Evolutionary conservation across 148 eudicot genomes (phyloP), one percentile per base, ranked within the genome.

Genomic region (Rhododendron henanense): DNA sequence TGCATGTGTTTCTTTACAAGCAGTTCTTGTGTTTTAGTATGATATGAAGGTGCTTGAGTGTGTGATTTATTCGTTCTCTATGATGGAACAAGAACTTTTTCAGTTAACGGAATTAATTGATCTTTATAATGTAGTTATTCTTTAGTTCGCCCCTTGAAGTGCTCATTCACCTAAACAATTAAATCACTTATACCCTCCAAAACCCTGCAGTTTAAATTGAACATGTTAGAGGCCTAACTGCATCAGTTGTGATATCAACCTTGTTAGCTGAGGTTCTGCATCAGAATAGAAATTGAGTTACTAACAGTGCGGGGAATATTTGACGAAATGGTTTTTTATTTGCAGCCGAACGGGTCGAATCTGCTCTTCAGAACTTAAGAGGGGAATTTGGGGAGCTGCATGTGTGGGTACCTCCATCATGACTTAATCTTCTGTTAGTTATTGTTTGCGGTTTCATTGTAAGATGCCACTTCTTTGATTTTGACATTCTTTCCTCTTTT

Each of bases 331-430:
- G 21, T 4, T 81, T 3, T 15, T 48, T 88, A 31, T 35, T 84
- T 74, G 79, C 93, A 96, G 99, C 88, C 23, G 95, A 96, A 87
- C 91, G 95, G 37, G 99, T 96, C 33, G 92, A 94, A 86, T 87
- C 91, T 53, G 94, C 98, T 81, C 88, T 94, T 85, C 89, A 93
- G 84, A 92, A 90, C 85, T 91, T 96, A 76, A 87, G 84, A 89
- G 90, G 45, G 77, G 96, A 96, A 89, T 88, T 92, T 83, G 98
- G 99, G 89, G 94, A 93, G 90, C 97, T 88, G 87, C 97, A 87
- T 93, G 98, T 96, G 98, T 96, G 98, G 99, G 99, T 96, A 96
- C 95, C 94, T 89, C 88, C 91, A 88, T 91, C 87, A 63, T 81
- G 76, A 89, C 90, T 88, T 11, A 78, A 33, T 16, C 55, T 78